Evolutionary conservation across 2,329 filamentous ascomycete species (phyloP), one percentile per base, ranked within the genome.

Genomic region (Epichloe coenophiala): DNA sequence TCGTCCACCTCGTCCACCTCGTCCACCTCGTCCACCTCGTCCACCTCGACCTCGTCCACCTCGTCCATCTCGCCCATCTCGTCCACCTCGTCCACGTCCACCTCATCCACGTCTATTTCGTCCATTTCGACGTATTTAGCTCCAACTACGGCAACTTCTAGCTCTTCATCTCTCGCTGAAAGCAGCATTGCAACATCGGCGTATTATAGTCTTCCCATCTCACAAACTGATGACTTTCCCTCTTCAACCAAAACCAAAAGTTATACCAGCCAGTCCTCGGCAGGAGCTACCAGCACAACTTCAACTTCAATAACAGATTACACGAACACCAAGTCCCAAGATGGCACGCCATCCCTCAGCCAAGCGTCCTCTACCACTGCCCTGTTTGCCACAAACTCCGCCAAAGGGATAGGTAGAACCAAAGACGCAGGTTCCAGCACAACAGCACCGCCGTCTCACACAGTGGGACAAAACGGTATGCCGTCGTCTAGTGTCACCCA

Each of bases 11-110:
- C 36, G 0, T n/a, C 40, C 15, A 11, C 2, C 1, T 21, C 21
- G 5, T 21, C 21, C 21, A 2, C 12, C 0, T 13, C 40, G 5
- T 15, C 40, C 4, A 13, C 42, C 0, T 11, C 4, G 1, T 37
- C 35, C 0, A 12, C 35, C 0, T 37, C 35, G 1, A n/a, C n/a
- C n/a, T n/a, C n/a, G n/a, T 15, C 35, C 0, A 4, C 5, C 1
- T 27, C 42, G 2, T 31, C 23, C 0, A 15, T 23, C 3, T 45
- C 39, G 11, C 7, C 23, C 2, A 8, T 5, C 5, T 15, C 12
- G 2, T 15, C 36, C 0, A 15, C 36, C 12, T 37, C 15, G 1
- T 37, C 36, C 2, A 13, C 36, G 0, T n/a, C 40, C 15, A 11
- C 2, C 1, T 21, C 21, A 21, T 21, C 21, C 21, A 2, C 40